Conservation (phyloP, 768 basidiomycete species). For the Pisolithus tinctorius region DNA sequence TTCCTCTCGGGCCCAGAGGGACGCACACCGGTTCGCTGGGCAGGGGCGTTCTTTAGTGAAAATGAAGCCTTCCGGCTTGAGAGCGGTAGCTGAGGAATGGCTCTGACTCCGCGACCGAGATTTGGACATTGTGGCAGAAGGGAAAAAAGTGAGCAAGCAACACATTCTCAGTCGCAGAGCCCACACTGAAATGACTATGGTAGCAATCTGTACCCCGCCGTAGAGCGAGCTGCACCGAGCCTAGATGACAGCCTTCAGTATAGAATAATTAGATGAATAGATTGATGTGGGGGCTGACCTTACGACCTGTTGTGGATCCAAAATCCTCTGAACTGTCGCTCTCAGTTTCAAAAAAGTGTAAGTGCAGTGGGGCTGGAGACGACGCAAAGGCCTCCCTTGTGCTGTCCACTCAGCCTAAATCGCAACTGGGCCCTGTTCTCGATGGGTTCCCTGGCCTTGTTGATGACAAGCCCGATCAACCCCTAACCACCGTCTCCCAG, state of each 20-base stretch:
- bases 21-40: conserved; percentile 50
- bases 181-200: conserved; percentile 17
- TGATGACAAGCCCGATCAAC: conserved; percentile 15
- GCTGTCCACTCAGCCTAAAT: conserved; percentile 27
- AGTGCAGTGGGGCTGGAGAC: conserved; percentile 36
- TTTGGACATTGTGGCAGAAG: too few relatives aligned
- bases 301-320: background rate
- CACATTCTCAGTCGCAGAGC: conserved; percentile 11
- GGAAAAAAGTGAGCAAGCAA: too few relatives aligned
- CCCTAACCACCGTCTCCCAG: conserved; percentile 28
- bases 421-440: conserved; percentile 44
- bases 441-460: conserved; percentile 31
- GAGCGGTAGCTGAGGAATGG: too few relatives aligned
- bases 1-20: conserved; percentile 53
- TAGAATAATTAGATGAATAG: background rate
- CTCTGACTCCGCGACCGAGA: too few relatives aligned
- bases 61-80: conserved; percentile 5
- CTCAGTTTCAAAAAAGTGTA: conserved; percentile 41
- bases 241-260: conserved; percentile 11
- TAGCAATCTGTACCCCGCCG: conserved; percentile 14
- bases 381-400: conserved; percentile 30
- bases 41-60: conserved; percentile 27
- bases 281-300: background rate
- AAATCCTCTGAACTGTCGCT: conserved; percentile 1
- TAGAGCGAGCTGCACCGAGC: conserved; percentile 8